These are phyloP conservation scores for Hypomyces perniciosus DNA, from an alignment of 2,329 filamentous ascomycete species.

Conservation along the genomic window DNA sequence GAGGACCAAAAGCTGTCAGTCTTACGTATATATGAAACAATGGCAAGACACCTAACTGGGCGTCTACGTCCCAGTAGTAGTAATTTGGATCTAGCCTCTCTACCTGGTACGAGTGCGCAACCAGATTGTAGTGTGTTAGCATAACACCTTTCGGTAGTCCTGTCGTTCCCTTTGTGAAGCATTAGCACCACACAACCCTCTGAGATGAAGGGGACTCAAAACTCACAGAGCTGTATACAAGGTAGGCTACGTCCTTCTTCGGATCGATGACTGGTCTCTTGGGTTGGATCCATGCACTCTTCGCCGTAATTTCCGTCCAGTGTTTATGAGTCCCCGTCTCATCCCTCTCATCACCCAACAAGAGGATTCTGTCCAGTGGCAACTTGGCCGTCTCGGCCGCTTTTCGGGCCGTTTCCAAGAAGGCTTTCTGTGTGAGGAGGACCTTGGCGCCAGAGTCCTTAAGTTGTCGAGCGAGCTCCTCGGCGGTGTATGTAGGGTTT, in stretches of 20 bases:
- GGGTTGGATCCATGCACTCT: conserved; percentile 48
- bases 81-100: conserved; percentile 47
- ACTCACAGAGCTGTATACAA: conserved; percentile 70
- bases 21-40: conserved; percentile 88
- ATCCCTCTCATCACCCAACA: conserved; percentile 67
- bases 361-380: conserved; percentile 62
- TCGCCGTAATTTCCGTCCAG: conserved; percentile 61
- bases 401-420: conserved; percentile 57
- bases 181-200: background rate
- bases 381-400: conserved; percentile 69
- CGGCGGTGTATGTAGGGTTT: conserved; percentile 78
- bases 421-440: conserved; percentile 65
- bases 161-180: conserved; percentile 60
- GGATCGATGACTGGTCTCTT: conserved; percentile 56
- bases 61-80: conserved; percentile 59
- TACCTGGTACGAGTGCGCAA: conserved; percentile 63
- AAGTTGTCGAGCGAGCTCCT: conserved; percentile 81
- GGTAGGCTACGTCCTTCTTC: conserved; percentile 68
- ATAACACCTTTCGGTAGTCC: conserved; percentile 88
- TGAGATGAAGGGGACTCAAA: background rate
- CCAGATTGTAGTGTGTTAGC: conserved; percentile 76
- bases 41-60: conserved; percentile 71
- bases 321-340: conserved; percentile 57
- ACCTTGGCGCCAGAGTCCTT: conserved; percentile 69
- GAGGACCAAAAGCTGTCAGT: background rate